Percentiles rank a stretch among this genome's conserved stretches.
phyloP scores from a whole-genome alignment of 78 protist genomes.

The Dictyostelium capitatum region DNA sequence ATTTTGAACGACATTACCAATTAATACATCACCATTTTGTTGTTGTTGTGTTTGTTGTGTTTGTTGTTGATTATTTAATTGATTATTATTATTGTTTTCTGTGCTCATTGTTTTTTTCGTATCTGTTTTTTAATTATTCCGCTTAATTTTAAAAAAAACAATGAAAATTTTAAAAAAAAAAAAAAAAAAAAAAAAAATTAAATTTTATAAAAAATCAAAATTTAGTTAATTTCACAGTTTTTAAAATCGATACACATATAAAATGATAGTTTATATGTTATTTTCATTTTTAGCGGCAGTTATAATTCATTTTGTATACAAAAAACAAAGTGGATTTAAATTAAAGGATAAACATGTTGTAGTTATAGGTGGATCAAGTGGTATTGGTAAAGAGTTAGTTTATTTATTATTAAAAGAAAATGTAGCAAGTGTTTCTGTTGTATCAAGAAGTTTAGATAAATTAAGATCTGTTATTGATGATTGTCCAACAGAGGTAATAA shows the following conservation, averaged over 20 bases:
- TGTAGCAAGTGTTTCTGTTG: constrained; percentile 25
- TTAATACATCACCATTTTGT: constrained; percentile 33
- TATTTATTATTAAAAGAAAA: constrained; percentile 20
- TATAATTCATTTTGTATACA: background rate
- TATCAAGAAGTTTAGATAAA: constrained; percentile 53
- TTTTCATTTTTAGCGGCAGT: constrained; percentile 13
- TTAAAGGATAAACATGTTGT: constrained; percentile 52
- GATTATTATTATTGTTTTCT: background rate
- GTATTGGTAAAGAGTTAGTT: constrained; percentile 73
- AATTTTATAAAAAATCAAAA: too few species aligned
- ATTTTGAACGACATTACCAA: constrained; percentile 37
- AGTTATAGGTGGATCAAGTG: constrained; percentile 57
- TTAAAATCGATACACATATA: background rate
- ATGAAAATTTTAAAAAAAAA: too few species aligned
- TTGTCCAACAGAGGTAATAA: background rate
- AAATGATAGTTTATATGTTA: constrained; percentile 9
- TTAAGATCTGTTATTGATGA: constrained; percentile 48
- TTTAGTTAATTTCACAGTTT: too few species aligned
- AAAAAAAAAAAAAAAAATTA: too few species aligned
- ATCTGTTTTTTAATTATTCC: background rate
- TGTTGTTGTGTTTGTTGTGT: background rate
- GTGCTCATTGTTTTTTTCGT: background rate
- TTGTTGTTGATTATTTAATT: background rate
- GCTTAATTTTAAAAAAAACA: too few species aligned
- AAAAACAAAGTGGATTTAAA: background rate